Evolutionary conservation across 805 yeast genomes (phyloP).

Genomic region (Yamadazyma phyllophila): DNA sequence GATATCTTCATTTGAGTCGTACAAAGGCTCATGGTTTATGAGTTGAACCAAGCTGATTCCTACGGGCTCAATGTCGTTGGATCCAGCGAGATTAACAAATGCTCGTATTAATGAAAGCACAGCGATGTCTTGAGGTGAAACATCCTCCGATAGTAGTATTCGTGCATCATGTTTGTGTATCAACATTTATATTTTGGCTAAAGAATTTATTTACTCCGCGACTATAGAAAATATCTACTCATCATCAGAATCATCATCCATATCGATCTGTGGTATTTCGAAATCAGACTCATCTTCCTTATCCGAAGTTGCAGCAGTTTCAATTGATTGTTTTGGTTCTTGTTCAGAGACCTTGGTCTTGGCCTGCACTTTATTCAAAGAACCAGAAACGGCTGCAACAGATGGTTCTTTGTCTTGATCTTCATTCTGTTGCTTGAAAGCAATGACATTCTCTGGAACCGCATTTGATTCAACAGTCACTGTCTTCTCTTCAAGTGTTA

Average conservation of each 20-base stretch:
- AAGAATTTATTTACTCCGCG: conserved; percentile 3
- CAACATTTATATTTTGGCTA: background rate
- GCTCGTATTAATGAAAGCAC: conserved; percentile 40
- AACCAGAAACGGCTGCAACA: background rate
- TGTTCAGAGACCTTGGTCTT: no score
- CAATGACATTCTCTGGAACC: conserved; percentile 2
- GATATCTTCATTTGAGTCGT: conserved; percentile 17
- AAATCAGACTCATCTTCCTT: conserved; percentile 40
- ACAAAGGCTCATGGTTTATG: conserved; percentile 36
- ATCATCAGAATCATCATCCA: conserved; percentile 42
- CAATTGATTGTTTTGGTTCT: background rate
- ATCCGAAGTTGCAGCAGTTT: background rate
- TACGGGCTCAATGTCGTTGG: background rate
- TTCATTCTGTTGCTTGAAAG: conserved; percentile 6
- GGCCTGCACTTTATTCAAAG: no score
- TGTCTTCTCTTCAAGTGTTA: background rate
- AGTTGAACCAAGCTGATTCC: conserved; percentile 39
- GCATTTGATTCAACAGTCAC: background rate
- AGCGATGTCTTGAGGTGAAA: conserved; percentile 57
- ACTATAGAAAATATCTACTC: conserved; percentile 17
- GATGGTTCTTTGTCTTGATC: background rate
- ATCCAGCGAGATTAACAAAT: conserved; percentile 13
- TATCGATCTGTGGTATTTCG: conserved; percentile 48
- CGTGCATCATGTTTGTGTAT: conserved; percentile 13
- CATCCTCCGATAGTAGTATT: conserved; percentile 34